Base-by-base conservation (phyloP, 106 monocot species). In the Posidonia australis region DNA sequence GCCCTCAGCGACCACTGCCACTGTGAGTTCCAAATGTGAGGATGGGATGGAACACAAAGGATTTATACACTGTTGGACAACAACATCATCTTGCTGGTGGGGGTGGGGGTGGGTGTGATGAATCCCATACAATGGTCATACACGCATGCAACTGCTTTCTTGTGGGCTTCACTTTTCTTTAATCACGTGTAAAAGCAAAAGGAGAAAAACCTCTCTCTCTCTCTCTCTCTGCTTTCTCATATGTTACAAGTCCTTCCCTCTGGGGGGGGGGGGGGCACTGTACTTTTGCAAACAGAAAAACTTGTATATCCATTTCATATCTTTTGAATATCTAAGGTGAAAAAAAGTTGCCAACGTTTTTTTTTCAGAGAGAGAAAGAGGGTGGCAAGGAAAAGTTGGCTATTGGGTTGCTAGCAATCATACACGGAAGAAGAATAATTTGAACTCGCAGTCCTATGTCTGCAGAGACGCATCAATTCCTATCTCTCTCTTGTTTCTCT, bases 141-240 rank as follows among this genome's bases (percentile, higher is more conserved):
- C 64, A 64, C 65, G 65, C 68, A 58, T 57, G 57, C 68, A 57
- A 21, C 14, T 54, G 42, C 68, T 24, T 22, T 67, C 30, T 62
- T 41, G 43, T 44, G 36, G 36, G 62, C 42, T 14, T n/a, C 13
- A 2, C 30, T 66, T 47, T 49, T 51, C 67, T 67, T 67, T 67
- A 29, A 68, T 68, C 68, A 68, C 68, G 68, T 68, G 68, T 68
- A 58, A 58, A 68, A 10, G 5, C 7, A 19, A 5, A 36, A 25
- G 5, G 10, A 19, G 36, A 36, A 24, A 22, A 23, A 9, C 26
- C 13, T 12, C 36, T 14, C 21, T 23, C 24, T 54, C 26, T 53
- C 52, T 55, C 12, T 45, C 9, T 27, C 42, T 24, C 13, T 42
- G 5, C 51, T 27, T 42, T 26, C 41, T 54, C 53, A 32, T 10